Percentiles rank a stretch among this genome's conserved stretches.
phyloP scores from a whole-genome alignment of 208 protist genomes.

The Zelonia costaricensis region DNA sequence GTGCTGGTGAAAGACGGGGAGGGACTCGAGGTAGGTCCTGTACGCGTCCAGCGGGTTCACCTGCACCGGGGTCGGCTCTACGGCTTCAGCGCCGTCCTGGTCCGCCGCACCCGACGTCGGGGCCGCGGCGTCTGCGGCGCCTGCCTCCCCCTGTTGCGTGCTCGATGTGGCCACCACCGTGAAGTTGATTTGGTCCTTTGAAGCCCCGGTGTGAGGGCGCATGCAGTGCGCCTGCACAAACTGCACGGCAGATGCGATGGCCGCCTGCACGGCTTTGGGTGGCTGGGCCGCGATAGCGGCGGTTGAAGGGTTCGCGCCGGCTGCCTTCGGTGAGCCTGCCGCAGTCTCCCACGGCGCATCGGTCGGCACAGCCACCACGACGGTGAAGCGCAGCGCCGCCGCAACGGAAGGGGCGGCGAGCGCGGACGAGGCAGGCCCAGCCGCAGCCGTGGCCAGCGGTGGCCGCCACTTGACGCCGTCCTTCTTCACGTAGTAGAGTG shows the following conservation, averaged over 20 bases:
- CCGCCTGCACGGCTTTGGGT: neutral
- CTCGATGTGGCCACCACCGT: constrained; percentile 11
- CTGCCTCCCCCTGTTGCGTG: neutral
- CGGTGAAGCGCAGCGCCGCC: constrained; percentile 12
- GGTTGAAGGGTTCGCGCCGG: neutral
- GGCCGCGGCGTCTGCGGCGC: neutral
- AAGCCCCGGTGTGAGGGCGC: neutral
- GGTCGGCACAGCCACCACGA: constrained; percentile 20
- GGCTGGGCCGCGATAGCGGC: neutral
- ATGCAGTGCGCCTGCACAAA: constrained; percentile 18
- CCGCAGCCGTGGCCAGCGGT: neutral
- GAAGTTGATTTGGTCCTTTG: constrained; percentile 6
- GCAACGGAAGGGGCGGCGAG: neutral
- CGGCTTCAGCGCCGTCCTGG: neutral
- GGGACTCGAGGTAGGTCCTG: constrained; percentile 8
- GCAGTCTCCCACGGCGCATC: neutral
- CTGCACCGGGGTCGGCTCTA: neutral
- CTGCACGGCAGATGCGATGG: constrained; percentile 10
- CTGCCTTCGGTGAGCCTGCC: neutral
- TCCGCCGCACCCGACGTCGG: neutral
- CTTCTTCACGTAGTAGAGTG: constrained; percentile 69
- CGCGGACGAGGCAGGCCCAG: neutral
- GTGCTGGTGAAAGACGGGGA: constrained; percentile 5
- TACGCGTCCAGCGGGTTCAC: constrained; percentile 1
- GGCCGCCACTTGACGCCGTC: constrained; percentile 50